Evolutionary conservation across 768 basidiomycete species (phyloP).

Genomic region (Leccinum barrowsii): DNA sequence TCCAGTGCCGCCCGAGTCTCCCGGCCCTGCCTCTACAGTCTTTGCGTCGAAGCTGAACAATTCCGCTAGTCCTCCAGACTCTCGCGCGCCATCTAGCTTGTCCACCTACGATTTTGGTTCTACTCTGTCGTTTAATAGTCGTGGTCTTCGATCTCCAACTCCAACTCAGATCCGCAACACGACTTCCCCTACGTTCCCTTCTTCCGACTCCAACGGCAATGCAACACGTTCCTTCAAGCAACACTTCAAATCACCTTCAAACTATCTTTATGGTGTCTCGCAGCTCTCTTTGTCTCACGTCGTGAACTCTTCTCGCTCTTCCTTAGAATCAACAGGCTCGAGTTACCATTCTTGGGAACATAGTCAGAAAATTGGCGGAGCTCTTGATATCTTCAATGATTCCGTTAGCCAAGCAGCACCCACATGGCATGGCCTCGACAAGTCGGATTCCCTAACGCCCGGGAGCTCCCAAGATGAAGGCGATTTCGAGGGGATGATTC

Average conservation of each 20-base stretch:
- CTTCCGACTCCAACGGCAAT: constrained; percentile 34
- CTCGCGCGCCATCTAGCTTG: constrained; percentile 45
- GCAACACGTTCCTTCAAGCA: constrained; percentile 55
- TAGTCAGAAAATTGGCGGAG: constrained; percentile 49
- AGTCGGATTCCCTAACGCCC: constrained; percentile 45
- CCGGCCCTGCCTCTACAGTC: constrained; percentile 37
- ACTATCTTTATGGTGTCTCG: constrained; percentile 48
- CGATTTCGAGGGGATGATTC: constrained; percentile 66
- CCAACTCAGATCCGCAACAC: constrained; percentile 64
- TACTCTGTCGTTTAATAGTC: constrained; percentile 38
- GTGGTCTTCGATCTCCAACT: constrained; percentile 55
- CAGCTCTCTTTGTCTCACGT: constrained; percentile 68
- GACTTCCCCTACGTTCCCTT: constrained; percentile 42
- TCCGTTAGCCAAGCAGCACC: constrained; percentile 43
- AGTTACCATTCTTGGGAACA: constrained; percentile 83
- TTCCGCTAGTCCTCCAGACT: constrained; percentile 33
- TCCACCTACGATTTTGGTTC: constrained; percentile 50
- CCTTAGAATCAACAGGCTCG: constrained; percentile 75
- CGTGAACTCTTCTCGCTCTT: constrained; percentile 73
- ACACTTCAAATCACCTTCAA: constrained; percentile 42
- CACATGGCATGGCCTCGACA: constrained; percentile 66
- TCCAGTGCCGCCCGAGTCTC: constrained; percentile 59
- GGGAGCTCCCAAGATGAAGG: constrained; percentile 51
- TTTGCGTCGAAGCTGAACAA: constrained; percentile 26
- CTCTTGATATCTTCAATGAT: constrained; percentile 52